These are phyloP conservation scores for Nissolia schottii DNA, from an alignment of 306 rosid genomes.

Conservation along the genomic window DNA sequence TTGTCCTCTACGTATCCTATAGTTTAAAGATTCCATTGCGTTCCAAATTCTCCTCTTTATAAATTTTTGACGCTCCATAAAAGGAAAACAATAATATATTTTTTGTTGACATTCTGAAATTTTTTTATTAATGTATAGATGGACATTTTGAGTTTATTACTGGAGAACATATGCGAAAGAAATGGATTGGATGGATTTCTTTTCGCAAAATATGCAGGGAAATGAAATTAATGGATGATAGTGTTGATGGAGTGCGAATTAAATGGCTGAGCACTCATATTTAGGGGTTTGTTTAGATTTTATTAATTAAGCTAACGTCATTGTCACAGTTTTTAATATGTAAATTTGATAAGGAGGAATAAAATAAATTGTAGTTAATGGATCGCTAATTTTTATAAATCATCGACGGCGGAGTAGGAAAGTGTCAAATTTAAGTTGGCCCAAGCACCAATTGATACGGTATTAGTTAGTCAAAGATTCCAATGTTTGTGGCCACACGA, in stretches of 20 bases:
- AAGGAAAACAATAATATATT: not conserved
- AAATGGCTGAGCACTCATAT: too few relatives aligned
- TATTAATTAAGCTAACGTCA: not conserved
- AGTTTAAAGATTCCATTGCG: not conserved
- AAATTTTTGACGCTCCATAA: not conserved
- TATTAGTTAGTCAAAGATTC: not conserved
- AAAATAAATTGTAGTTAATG: not conserved
- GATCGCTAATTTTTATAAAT: not conserved
- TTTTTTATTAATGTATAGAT: not conserved
- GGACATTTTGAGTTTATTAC: not conserved
- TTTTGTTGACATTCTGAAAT: not conserved
- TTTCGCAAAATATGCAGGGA: too few relatives aligned
- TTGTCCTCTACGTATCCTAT: constrained; percentile 2
- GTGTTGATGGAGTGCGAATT: too few relatives aligned
- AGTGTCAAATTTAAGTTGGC: not conserved
- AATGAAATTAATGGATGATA: too few relatives aligned
- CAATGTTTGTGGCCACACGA: not conserved
- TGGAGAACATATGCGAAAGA: not conserved
- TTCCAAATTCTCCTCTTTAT: not conserved
- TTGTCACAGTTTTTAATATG: not conserved
- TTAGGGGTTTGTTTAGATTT: too few relatives aligned
- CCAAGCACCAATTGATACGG: not conserved
- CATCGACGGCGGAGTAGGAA: not conserved
- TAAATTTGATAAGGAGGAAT: not conserved
- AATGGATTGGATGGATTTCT: not conserved